A percentile compares a stretch with the other conserved stretches of the same genome.
Conservation (phyloP, 441 rosid species). For the Brassica hybrid region DNA sequence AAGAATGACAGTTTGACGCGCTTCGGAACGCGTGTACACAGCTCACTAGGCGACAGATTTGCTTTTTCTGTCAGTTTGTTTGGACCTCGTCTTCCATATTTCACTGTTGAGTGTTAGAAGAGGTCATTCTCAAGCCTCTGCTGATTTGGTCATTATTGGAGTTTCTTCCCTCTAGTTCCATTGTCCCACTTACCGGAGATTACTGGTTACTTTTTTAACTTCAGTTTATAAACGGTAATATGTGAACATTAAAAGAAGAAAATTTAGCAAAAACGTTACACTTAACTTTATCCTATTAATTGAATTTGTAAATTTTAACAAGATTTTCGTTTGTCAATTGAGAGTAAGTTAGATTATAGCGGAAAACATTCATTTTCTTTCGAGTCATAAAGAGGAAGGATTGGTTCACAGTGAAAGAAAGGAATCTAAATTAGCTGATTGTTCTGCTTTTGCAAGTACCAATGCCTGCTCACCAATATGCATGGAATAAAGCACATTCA, state of each 20-base stretch:
- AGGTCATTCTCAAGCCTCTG: constrained; percentile 17
- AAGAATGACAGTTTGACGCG: constrained; percentile 42
- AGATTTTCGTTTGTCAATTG: background rate
- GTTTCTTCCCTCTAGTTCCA: background rate
- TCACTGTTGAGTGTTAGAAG: constrained; percentile 18
- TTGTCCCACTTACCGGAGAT: background rate
- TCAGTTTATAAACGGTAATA: constrained; percentile 2
- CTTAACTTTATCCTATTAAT: background rate
- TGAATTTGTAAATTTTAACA: background rate
- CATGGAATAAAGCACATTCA: constrained; percentile 67
- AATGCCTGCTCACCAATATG: constrained; percentile 54
- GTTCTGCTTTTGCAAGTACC: constrained; percentile 70
- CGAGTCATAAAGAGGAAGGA: constrained; percentile 36
- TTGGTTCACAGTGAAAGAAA: constrained; percentile 63
- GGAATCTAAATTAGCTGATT: constrained; percentile 60
- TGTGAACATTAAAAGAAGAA: background rate
- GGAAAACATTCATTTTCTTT: background rate
- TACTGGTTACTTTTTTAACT: background rate
- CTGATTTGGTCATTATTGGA: constrained; percentile 35
- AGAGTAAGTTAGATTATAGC: background rate
- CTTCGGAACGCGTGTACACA: constrained; percentile 32
- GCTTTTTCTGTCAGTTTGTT: constrained; percentile 37
- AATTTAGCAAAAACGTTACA: background rate
- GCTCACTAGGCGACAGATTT: constrained; percentile 29
- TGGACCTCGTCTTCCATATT: constrained; percentile 33